Base-by-base conservation (phyloP, 768 basidiomycete species). In the Suillus sp. region DNA sequence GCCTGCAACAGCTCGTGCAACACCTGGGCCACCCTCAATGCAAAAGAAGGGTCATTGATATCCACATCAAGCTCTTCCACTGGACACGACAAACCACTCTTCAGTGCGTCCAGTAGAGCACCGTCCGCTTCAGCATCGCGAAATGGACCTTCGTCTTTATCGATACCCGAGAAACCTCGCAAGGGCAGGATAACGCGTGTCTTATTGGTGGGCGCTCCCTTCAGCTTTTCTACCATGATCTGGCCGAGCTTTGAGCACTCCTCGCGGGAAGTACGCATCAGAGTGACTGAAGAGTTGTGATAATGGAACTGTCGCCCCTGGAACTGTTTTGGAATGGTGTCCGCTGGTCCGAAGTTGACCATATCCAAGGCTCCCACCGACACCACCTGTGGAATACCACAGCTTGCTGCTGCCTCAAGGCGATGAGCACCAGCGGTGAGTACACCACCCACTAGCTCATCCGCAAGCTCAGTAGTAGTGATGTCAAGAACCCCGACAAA, bases 391-490 rank as follows among this genome's bases (percentile, higher is more conserved):
- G 75, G 72, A 11, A 74, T 62, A 55, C 47, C 45, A 47, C 20
- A 63, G 40, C 58, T 61, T 22, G 61, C 61, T 14, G 71, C 71
- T 11, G 74, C 72, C 48, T 70, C 67, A 37, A 75, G 75, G 51
- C 70, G 70, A 25, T 63, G 35, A 7, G 75, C 63, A 6, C 72
- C 74, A 2, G 74, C 73, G 20, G 59, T 64, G 14, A 77, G 67
- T 0, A 72, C 68, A 20, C 70, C 74, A 4, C 75, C 74, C 45
- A 75, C 67, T 32, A 74, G 67, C 58, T 77, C 70, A 43, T 75
- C 72, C 16, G 68, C 75, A 16, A 75, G 71, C 63, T 75, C 73
- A 14, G 74, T 77, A 16, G 72, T 77, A n/a, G 71, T 76, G 16
- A 74, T 59, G 55, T 75, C 72, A 30, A 75, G 50, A 11, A 75